phyloP scores from a whole-genome alignment of 345 rosid species.

The Noccaea bulbosa region DNA sequence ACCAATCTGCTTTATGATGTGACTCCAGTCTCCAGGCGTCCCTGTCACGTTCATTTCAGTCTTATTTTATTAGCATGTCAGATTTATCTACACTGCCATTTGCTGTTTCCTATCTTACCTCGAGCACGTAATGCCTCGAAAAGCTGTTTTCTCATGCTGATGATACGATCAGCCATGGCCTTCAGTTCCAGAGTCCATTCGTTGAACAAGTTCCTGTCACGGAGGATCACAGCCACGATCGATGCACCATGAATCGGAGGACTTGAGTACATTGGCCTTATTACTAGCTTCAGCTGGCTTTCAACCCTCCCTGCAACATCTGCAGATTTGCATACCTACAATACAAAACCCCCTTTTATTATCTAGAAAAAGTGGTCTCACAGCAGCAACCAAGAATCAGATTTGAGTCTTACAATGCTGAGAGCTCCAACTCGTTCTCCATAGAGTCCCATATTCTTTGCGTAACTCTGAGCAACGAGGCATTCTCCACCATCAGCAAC shows the following conservation, averaged over 20 bases:
- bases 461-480: slow-evolving; percentile 85
- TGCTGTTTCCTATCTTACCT: slow-evolving; percentile 46
- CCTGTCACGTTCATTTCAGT: slow-evolving; percentile 44
- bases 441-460: slow-evolving; percentile 94
- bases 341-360: neutral
- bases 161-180: slow-evolving; percentile 82
- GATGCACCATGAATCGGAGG: slow-evolving; percentile 96
- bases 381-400: neutral
- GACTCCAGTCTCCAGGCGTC: slow-evolving; percentile 84
- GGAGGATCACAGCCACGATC: slow-evolving; percentile 73
- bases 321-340: slow-evolving; percentile 81
- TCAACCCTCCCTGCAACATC: slow-evolving; percentile 78
- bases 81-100: neutral
- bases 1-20: slow-evolving; percentile 75
- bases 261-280: slow-evolving; percentile 89
- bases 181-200: slow-evolving; percentile 86
- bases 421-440: slow-evolving; percentile 97
- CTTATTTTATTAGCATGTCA: neutral
- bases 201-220: slow-evolving; percentile 61
- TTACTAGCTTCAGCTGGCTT: slow-evolving; percentile 87
- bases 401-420: slow-evolving; percentile 73
- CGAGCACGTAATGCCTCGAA: slow-evolving; percentile 61
- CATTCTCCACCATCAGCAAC: slow-evolving; percentile 92
- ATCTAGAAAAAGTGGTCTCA: neutral
- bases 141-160: slow-evolving; percentile 77